Conservation (phyloP, 73 alveolate species). For the Paramecium sonneborni region DNA sequence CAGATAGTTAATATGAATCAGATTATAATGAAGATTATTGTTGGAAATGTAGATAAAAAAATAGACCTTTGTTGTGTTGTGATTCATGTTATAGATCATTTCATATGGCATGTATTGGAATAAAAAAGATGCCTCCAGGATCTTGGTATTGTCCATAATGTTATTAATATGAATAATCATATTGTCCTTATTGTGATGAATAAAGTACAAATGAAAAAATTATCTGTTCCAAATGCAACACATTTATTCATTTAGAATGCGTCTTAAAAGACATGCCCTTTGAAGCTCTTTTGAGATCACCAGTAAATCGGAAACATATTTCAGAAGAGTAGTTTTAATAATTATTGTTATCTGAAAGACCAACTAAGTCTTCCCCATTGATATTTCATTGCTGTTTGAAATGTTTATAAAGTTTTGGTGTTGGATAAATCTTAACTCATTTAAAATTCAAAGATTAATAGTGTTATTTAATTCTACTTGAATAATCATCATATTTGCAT, state of each 20-base stretch:
- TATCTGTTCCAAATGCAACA: constrained; percentile 33
- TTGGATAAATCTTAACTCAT: neutral
- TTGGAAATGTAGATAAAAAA: constrained; percentile 34
- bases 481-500: constrained; percentile 65
- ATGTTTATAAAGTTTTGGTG: neutral
- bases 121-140: constrained; percentile 68
- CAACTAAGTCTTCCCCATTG: neutral
- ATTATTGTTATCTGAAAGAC: neutral
- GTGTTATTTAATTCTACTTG: constrained; percentile 2
- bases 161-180: constrained; percentile 48
- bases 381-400: neutral
- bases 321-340: neutral
- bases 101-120: constrained; percentile 71
- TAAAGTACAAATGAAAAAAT: constrained; percentile 54
- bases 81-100: constrained; percentile 72
- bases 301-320: constrained; percentile 54
- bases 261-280: constrained; percentile 59
- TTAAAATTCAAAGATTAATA: constrained; percentile 54
- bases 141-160: constrained; percentile 70
- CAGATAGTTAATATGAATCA: neutral
- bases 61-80: constrained; percentile 70
- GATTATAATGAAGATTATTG: constrained; percentile 32
- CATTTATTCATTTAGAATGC: constrained; percentile 67
- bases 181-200: constrained; percentile 51
- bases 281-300: constrained; percentile 47